These are phyloP conservation scores for Saturnispora besseyi DNA, from an alignment of 805 yeast genomes.

Conservation along the genomic window DNA sequence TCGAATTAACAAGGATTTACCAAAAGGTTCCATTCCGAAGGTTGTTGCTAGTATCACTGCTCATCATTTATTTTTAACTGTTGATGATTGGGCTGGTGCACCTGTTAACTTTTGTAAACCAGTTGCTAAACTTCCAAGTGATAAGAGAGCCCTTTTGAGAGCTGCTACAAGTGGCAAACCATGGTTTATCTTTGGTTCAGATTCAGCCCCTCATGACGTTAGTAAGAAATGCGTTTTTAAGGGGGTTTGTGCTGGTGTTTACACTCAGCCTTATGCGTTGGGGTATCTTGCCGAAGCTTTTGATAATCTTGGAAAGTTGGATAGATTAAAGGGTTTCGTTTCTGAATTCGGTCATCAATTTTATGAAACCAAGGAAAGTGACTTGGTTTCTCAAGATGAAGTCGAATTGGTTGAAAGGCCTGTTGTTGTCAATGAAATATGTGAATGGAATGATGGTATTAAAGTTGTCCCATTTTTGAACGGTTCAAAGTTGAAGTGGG, in stretches of 20 bases:
- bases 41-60: conserved; percentile 96
- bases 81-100: conserved; percentile 95
- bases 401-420: conserved; percentile 47
- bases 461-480: conserved; percentile 81
- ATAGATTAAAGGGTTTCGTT: conserved; percentile 65
- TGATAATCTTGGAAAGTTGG: conserved; percentile 53
- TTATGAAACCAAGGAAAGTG: conserved; percentile 46
- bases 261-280: conserved; percentile 75
- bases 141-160: conserved; percentile 65
- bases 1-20: conserved; percentile 44
- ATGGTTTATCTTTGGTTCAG: conserved; percentile 93
- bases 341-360: conserved; percentile 64
- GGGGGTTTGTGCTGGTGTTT: conserved; percentile 98
- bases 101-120: conserved; percentile 96
- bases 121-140: conserved; percentile 87
- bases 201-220: conserved; percentile 94
- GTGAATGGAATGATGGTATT: conserved; percentile 33
- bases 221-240: conserved; percentile 64
- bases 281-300: conserved; percentile 83
- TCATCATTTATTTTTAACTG: conserved; percentile 81
- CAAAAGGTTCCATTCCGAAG: conserved; percentile 29
- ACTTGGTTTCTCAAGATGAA: conserved; percentile 38
- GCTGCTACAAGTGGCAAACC: conserved; percentile 93
- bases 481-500: conserved; percentile 66
- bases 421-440: conserved; percentile 49